A percentile compares a stretch with the other conserved stretches of the same genome.
phyloP scores from a whole-genome alignment of 495 filamentous ascomycete genomes.

The Hypoxylon perforatum region DNA sequence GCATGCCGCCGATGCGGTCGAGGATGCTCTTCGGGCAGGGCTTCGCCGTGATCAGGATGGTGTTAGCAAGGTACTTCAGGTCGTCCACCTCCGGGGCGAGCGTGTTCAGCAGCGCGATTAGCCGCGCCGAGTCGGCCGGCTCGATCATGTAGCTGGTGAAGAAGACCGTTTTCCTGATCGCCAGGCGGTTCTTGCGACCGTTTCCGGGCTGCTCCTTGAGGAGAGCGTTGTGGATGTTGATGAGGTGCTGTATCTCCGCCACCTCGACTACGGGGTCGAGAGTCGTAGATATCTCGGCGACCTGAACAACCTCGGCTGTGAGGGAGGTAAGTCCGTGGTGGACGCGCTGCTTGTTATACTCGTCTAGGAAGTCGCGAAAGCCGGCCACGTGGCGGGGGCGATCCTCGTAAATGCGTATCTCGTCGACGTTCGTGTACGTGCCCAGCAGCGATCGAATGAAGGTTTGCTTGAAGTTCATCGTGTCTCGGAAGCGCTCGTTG shows the following conservation, averaged over 20 bases:
- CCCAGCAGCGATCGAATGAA: slow-evolving; percentile 82
- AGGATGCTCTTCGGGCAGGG: slow-evolving; percentile 74
- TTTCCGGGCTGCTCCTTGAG: slow-evolving; percentile 49
- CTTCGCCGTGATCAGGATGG: slow-evolving; percentile 85
- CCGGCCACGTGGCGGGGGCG: slow-evolving; percentile 71
- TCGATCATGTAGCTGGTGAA: slow-evolving; percentile 94
- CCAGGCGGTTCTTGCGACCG: slow-evolving; percentile 56
- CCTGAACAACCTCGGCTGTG: slow-evolving; percentile 84
- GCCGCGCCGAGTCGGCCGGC: slow-evolving; percentile 70
- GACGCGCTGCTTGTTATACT: slow-evolving; percentile 70
- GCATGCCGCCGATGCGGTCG: slow-evolving; percentile 85
- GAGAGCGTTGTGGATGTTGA: slow-evolving; percentile 82
- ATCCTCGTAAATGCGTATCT: slow-evolving; percentile 78
- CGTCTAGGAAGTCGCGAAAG: slow-evolving; percentile 83
- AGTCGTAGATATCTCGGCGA: slow-evolving; percentile 75
- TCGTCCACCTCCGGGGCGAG: slow-evolving; percentile 68
- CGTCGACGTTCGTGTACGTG: slow-evolving; percentile 84
- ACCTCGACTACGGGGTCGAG: slow-evolving; percentile 89
- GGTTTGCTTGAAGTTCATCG: slow-evolving; percentile 87
- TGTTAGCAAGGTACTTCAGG: slow-evolving; percentile 86
- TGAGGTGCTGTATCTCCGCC: slow-evolving; percentile 85
- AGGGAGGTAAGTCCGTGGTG: slow-evolving; percentile 67
- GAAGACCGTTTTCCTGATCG: slow-evolving; percentile 87
- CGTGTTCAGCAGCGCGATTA: slow-evolving; percentile 75
- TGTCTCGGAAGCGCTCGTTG: slow-evolving; percentile 77